A percentile compares a stretch with the other conserved stretches of the same genome.
Evolutionary conservation across 2,329 filamentous ascomycete species (phyloP).

Genomic region (Calonectria fujianensis): DNA sequence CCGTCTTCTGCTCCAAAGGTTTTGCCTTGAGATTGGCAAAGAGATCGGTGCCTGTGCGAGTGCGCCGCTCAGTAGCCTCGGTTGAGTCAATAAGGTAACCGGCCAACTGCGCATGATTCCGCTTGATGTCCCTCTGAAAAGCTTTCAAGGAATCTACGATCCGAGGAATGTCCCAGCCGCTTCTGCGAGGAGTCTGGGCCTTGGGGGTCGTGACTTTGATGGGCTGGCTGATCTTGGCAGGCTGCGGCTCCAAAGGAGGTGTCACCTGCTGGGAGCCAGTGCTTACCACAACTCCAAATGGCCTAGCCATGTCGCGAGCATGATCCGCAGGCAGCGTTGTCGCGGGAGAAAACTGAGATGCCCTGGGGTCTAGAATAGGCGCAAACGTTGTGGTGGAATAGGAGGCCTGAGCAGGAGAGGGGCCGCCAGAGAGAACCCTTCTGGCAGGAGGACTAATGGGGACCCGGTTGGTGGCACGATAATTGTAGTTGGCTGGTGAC

Average conservation of each 20-base stretch:
- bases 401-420: constrained; percentile 14
- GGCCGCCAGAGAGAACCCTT: constrained; percentile 43
- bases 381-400: constrained; percentile 2
- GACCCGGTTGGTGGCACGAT: constrained; percentile 35
- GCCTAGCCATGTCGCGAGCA: constrained; percentile 51
- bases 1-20: constrained; percentile 60
- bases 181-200: constrained; percentile 49
- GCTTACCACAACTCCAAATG: constrained; percentile 46
- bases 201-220: constrained; percentile 45
- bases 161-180: constrained; percentile 66
- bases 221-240: constrained; percentile 37
- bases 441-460: constrained; percentile 57
- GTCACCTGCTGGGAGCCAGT: constrained; percentile 53
- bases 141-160: constrained; percentile 64
- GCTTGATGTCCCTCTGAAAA: constrained; percentile 66
- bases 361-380: neutral
- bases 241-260: constrained; percentile 45
- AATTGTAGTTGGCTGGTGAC: constrained; percentile 20
- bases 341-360: constrained; percentile 23
- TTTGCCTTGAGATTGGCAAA: constrained; percentile 67
- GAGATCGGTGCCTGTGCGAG: constrained; percentile 66
- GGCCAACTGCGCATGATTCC: constrained; percentile 67
- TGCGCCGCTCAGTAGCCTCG: constrained; percentile 62
- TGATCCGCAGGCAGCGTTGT: constrained; percentile 42
- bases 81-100: constrained; percentile 68